phyloP scores from a whole-genome alignment of 202 grass and related monocot genomes.

The Schoenoplectus triqueter region DNA sequence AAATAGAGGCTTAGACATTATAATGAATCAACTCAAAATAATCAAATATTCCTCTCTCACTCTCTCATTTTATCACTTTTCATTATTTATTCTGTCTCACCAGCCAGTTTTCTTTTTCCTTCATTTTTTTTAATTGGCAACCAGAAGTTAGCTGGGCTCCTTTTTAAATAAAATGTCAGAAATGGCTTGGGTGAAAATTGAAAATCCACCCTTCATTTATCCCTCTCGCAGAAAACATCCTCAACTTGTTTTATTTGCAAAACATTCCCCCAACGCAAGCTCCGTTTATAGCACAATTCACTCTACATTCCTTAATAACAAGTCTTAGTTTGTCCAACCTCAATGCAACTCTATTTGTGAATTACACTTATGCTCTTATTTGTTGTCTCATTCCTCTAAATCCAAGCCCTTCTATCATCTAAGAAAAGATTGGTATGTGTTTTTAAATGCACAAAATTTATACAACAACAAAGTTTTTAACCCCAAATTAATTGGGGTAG shows the following conservation, averaged over 20 bases:
- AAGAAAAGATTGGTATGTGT: not conserved
- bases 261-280: not conserved
- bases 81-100: not conserved
- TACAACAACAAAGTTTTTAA: not conserved
- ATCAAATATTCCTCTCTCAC: too few relatives aligned
- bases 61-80: too few relatives aligned
- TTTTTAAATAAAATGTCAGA: conserved; percentile 27
- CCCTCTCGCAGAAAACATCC: not conserved
- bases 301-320: not conserved
- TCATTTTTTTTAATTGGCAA: not conserved
- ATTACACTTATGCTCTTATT: not conserved
- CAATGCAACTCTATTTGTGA: not conserved
- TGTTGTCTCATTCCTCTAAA: conserved; percentile 6
- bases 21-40: too few relatives aligned
- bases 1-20: too few relatives aligned
- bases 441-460: not conserved
- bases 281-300: not conserved
- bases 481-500: too few relatives aligned
- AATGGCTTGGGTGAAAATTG: conserved; percentile 32
- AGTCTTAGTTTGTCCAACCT: conserved; percentile 12
- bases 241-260: not conserved
- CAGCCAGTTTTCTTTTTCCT: not conserved
- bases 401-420: not conserved
- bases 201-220: not conserved
- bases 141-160: not conserved